Percentiles rank a stretch among this genome's conserved stretches.
Conservation (phyloP, 1,139 yeast species). For the Eremothecium gossypii region DNA sequence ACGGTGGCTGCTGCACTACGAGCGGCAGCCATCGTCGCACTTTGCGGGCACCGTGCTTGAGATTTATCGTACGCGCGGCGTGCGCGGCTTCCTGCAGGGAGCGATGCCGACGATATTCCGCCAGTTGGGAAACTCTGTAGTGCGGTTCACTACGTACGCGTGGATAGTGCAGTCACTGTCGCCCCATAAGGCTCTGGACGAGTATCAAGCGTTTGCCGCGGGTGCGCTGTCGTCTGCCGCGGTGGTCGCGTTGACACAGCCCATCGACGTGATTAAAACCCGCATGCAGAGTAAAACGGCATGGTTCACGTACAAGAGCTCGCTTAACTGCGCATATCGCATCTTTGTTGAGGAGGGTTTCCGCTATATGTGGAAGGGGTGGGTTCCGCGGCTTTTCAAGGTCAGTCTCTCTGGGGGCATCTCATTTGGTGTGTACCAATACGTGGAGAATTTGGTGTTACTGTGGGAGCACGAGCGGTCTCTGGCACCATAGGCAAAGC, state of each 20-base stretch:
- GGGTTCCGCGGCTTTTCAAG: slow-evolving; percentile 69
- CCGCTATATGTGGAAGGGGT: slow-evolving; percentile 62
- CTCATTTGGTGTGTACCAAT: slow-evolving; percentile 59
- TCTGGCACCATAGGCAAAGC: slow-evolving; percentile 3
- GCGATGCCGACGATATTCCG: slow-evolving; percentile 68
- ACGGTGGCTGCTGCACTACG: slow-evolving; percentile 22
- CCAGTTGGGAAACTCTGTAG: slow-evolving; percentile 70
- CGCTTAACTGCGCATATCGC: slow-evolving; percentile 63
- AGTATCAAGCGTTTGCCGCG: slow-evolving; percentile 42
- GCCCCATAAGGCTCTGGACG: slow-evolving; percentile 39
- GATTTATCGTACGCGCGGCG: slow-evolving; percentile 67
- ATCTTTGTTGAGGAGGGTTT: slow-evolving; percentile 63
- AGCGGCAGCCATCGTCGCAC: slow-evolving; percentile 46
- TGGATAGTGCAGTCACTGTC: slow-evolving; percentile 60
- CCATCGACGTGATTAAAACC: slow-evolving; percentile 82
- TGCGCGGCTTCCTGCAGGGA: slow-evolving; percentile 75
- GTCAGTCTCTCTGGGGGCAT: slow-evolving; percentile 74
- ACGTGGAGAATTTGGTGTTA: slow-evolving; percentile 38
- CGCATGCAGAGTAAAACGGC: slow-evolving; percentile 73
- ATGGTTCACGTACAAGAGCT: slow-evolving; percentile 45
- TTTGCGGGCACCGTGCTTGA: slow-evolving; percentile 48
- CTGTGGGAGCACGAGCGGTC: slow-evolving; percentile 12
- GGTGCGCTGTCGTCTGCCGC: slow-evolving; percentile 52
- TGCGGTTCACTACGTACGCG: slow-evolving; percentile 77
- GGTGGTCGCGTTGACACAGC: slow-evolving; percentile 77